Base-by-base conservation (phyloP, 2,329 filamentous ascomycete genomes). In the Colletotrichum kahawae region DNA sequence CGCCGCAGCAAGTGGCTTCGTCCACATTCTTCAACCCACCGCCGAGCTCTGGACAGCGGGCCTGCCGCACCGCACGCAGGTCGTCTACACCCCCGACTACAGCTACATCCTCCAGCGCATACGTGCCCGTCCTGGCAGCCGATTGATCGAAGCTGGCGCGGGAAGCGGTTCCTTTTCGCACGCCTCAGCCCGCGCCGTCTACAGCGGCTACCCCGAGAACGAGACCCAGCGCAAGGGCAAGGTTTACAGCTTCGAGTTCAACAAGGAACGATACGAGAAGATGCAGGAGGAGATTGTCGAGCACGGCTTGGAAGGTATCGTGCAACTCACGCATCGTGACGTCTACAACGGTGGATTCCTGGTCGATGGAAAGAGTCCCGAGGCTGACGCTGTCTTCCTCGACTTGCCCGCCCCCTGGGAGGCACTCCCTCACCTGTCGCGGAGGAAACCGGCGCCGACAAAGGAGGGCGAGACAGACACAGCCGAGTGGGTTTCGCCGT, bases 81-180 rank as follows among this genome's bases (percentile, higher is more conserved):
- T 97, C 48, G 95, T 97, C 68, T 97, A 97, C 82, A 96, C 94
- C 0, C 94, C 94, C 18, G 95, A 97, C 82, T 96, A 95, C 84
- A 96, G 94, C 85, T 97, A 95, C 81, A 92, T 97, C 64, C 87
- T 97, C 13, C 94, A 96, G 79, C 89, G 94, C 38, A 90, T 97
- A 79, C 90, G 93, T 36, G 94, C 93, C 7, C 87, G 93, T 24
- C 95, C 95, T 0, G 95, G 95, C 7, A 90, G 91, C 60, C 90
- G 89, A 24, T 86, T 97, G 43, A 95, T 97, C 70, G 95, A 97
- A 83, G 95, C 95, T 5, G 95, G 95, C 36, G 93, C 94, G 2
- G 95, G 95, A 8, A 96, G 94, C 81, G 95, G 95, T 9, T 95
- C 93, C 79, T 97, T 97, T 79, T 96, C 94, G 1, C 95, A 97